Evolutionary conservation across 176 grass and related monocot species (phyloP), one percentile per base, ranked within the genome.

Genomic region (Guadua angustifolia): DNA sequence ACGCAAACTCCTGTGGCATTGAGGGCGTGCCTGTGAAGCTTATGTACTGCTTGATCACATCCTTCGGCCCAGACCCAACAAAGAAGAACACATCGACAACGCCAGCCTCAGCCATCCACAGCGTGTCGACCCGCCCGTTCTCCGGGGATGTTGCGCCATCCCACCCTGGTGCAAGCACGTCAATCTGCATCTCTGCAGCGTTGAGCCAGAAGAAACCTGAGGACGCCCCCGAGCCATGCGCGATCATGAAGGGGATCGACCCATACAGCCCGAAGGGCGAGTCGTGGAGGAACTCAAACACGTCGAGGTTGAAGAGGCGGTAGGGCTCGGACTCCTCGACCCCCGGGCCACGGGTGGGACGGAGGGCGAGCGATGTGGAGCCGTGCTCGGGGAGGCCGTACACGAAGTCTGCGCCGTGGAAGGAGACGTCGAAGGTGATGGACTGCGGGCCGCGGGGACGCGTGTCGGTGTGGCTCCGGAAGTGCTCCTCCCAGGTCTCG

Each of bases 151-250:
- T 6, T 0, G 83, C 71, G 0, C 80, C 82, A 70, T 91, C 90
- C 95, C 95, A 97, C 7, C 95, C 95, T 35, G 92, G 90, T 52
- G 92, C 95, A 46, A 98, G 92, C 55, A 98, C 90, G 64, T 98
- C 95, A 43, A 98, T 95, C 86, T 98, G 95, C 95, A 98, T 98
- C 87, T 98, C 95, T 0, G 95, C 95, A 13, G 95, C 90, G 69
- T 98, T 98, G 24, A 94, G 88, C 95, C 95, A 98, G 90, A 98
- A 98, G 85, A 98, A 94, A 11, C 95, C 95, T n/a, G 95, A 97
- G 3, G 87, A 77, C 4, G 82, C 33, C 49, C 66, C 69, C 15
- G 74, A 16, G 38, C 95, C 90, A 22, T 98, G 95, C 9, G 87
- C 91, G 46, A 98, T 92, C 92, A 98, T 98, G 84, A 94, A 98